Conservation (phyloP, 495 filamentous ascomycete species). For the Hypoxylon cercidicola region DNA sequence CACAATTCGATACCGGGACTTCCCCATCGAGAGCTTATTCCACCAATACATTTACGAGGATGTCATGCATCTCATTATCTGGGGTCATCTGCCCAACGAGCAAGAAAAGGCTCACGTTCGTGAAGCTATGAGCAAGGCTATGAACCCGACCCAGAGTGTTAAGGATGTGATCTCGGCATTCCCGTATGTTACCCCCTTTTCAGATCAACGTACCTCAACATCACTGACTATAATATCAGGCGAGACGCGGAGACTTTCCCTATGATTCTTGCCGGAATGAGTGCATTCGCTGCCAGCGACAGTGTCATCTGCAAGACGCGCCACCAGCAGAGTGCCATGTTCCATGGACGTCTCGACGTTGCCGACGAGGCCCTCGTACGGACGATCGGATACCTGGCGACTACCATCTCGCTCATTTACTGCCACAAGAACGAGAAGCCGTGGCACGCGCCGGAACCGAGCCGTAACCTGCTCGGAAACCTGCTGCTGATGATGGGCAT, state of each 20-base stretch:
- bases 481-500: constrained; percentile 47
- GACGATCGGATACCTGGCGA: constrained; percentile 52
- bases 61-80: constrained; percentile 59
- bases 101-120: constrained; percentile 51
- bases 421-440: constrained; percentile 57
- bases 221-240: constrained; percentile 25
- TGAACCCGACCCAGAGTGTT: constrained; percentile 48
- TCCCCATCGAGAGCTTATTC: constrained; percentile 56
- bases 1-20: constrained; percentile 52
- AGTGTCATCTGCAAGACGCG: constrained; percentile 49
- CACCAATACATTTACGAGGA: constrained; percentile 54
- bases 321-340: constrained; percentile 51
- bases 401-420: constrained; percentile 49
- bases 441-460: constrained; percentile 50
- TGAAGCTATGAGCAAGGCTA: constrained; percentile 50
- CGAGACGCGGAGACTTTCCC: constrained; percentile 37
- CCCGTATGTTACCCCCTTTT: constrained; percentile 25
- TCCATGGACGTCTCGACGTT: constrained; percentile 48
- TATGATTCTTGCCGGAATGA: constrained; percentile 51
- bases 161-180: constrained; percentile 49
- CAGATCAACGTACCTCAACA: neutral
- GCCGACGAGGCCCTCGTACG: constrained; percentile 57
- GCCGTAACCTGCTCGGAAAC: constrained; percentile 34
- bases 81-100: constrained; percentile 52
- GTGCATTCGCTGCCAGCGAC: constrained; percentile 47